Base-by-base conservation (phyloP, 176 grass and related monocot genomes). In the Hyparrhenia diplandra region DNA sequence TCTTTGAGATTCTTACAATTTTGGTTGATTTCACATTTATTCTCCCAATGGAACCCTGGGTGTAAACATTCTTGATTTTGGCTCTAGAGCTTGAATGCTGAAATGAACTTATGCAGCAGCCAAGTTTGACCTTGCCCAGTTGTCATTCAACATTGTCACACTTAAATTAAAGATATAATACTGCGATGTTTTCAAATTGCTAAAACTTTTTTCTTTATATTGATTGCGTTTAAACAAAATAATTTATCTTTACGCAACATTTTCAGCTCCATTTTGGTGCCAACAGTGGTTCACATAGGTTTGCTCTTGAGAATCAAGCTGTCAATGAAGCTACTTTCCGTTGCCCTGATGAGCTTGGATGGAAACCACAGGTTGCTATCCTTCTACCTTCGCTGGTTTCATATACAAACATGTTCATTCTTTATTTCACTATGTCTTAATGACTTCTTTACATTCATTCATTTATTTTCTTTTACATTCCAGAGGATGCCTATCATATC, bases 271-370 rank as follows among this genome's bases (percentile, higher is more conserved):
- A 96, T 85, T 90, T 96, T 82, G 93, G 93, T 83, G 93, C 78
- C 34, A 96, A 92, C 87, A 92, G 93, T 79, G 93, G 87, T 69
- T 84, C 85, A 71, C 73, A 83, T 69, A 88, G 82, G 84, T 96
- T 96, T 81, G 87, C 83, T 51, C 60, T 96, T 41, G 93, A 96
- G 74, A 92, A 85, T 66, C 87, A 88, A 92, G 93, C 93, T 49
- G 65, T 92, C 21, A 92, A 96, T 40, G 93, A 96, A 74, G 93
- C 93, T 80, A 92, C 93, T 57, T 96, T 96, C 71, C 40, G 85
- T 41, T 96, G 90, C 35, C 90, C 90, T 60, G 93, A 96, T 92
- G 93, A 96, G 83, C 71, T 92, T 39, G 93, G 93, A 73, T 96
- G 93, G 93, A 96, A 96, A 71, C 93, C 93, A 64, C 93, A 96